A percentile compares a stretch with the other conserved stretches of the same genome.
Evolutionary conservation across 768 basidiomycete species (phyloP).

Genomic region (Boletus edulis): DNA sequence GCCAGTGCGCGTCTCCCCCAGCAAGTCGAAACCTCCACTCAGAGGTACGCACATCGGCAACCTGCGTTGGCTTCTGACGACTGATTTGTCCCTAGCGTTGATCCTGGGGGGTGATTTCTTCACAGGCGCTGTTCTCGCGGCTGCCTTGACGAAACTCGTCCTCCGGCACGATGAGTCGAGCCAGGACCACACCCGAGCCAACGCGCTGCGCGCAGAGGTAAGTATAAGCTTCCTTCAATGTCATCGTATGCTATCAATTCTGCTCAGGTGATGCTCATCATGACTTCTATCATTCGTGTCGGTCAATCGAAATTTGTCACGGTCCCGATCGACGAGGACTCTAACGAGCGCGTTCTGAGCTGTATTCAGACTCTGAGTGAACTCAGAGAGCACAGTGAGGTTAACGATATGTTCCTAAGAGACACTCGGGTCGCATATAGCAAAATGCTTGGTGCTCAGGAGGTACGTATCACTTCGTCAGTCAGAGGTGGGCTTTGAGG

Average conservation of each 20-base stretch:
- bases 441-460: constrained; percentile 94
- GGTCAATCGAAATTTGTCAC: constrained; percentile 96
- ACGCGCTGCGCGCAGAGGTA: constrained; percentile 85
- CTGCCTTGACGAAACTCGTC: constrained; percentile 87
- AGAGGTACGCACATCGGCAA: constrained; percentile 48
- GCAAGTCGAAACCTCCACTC: constrained; percentile 90
- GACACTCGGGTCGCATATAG: constrained; percentile 92
- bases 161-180: constrained; percentile 62
- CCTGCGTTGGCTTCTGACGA: neutral
- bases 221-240: neutral
- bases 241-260: neutral
- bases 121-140: constrained; percentile 88
- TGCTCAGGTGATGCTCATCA: constrained; percentile 87
- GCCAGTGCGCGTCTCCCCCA: constrained; percentile 69
- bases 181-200: constrained; percentile 53
- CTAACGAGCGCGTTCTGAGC: constrained; percentile 92
- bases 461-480: constrained; percentile 46
- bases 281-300: constrained; percentile 95
- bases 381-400: constrained; percentile 52
- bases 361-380: constrained; percentile 94
- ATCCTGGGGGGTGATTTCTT: constrained; percentile 97
- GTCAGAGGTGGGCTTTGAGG: neutral
- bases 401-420: constrained; percentile 71
- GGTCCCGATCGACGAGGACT: constrained; percentile 97
- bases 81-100: constrained; percentile 49